Base-by-base conservation (phyloP, 1,139 yeast species). In the Arxiozyma telluris region DNA sequence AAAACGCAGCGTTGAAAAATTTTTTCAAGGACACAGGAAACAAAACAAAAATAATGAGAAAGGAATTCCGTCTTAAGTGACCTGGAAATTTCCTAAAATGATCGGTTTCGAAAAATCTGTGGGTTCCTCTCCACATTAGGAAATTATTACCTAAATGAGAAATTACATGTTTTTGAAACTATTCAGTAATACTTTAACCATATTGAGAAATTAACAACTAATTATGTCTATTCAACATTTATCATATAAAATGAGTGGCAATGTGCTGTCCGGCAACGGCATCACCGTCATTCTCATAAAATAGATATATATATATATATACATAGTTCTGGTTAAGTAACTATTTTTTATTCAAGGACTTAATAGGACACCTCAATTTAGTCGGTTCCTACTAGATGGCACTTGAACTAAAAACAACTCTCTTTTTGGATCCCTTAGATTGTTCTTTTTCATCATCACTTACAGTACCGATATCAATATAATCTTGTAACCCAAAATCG, bases 381-480 rank as follows among this genome's bases (percentile, higher is more conserved):
- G 17, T 43, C 3, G 5, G 45, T 43, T 43, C 5, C 6, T 21
- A 43, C 6, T 43, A 15, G 45, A 21, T 11, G 25, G 18, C n/a
- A 22, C 22, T 4, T 43, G n/a, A 1, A 22, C 11, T 21, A 21
- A 43, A 43, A 34, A 34, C 39, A 34, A 34, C 39, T 27, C 21
- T 27, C 7, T 25, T 44, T 27, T 44, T 25, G 15, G 50, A 20
- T 17, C 22, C 21, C 4, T 22, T 8, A 39, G 18, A 22, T 34
- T 44, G 39, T 6, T 23, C 18, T 6, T 22, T 43, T 12, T 51
- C 46, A 30, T 47, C 50, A 5, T 45, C 49, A 27, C 47, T 47
- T 11, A 41, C 46, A 34, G 39, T 34, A 6, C 50, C 53, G 18
- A 51, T 51, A n/a, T 51, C 53, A 46, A 51, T 51, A 47, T 51